Percentiles rank a stretch among this genome's conserved stretches.
phyloP scores from a whole-genome alignment of 148 eudicot species.

The Persicaria maculosa region DNA sequence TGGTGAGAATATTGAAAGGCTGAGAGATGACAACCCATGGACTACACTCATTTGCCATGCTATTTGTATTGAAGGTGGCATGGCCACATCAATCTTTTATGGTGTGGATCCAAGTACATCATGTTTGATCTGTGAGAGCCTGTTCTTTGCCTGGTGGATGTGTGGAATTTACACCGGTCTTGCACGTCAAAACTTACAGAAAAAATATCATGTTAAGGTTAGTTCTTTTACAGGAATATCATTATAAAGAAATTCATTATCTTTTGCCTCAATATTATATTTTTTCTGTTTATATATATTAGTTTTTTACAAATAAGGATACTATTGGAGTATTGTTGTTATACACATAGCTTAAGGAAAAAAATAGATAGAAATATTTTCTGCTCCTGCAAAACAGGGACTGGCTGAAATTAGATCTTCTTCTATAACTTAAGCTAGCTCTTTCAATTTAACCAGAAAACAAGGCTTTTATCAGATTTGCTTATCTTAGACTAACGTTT shows the following conservation, averaged over 20 bases:
- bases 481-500: too few relatives aligned
- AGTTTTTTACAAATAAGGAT: not conserved
- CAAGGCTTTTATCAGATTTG: too few relatives aligned
- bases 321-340: not conserved
- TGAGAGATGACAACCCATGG: constrained; percentile 43
- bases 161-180: constrained; percentile 74
- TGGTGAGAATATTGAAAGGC: constrained; percentile 51
- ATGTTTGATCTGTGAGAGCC: constrained; percentile 57
- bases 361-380: too few relatives aligned
- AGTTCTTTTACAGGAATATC: not conserved
- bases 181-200: constrained; percentile 57
- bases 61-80: constrained; percentile 68
- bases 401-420: too few relatives aligned
- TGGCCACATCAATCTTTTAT: constrained; percentile 30
- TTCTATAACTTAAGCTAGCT: too few relatives aligned
- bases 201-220: constrained; percentile 72
- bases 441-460: too few relatives aligned
- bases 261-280: not conserved
- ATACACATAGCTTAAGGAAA: not conserved
- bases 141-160: constrained; percentile 81
- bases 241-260: not conserved
- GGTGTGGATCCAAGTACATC: constrained; percentile 62
- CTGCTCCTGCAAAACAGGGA: too few relatives aligned
- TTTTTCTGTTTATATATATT: not conserved
- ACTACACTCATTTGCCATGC: constrained; percentile 52